phyloP scores from a whole-genome alignment of 2,329 filamentous ascomycete genomes.

The Penicillium hesseltinei region DNA sequence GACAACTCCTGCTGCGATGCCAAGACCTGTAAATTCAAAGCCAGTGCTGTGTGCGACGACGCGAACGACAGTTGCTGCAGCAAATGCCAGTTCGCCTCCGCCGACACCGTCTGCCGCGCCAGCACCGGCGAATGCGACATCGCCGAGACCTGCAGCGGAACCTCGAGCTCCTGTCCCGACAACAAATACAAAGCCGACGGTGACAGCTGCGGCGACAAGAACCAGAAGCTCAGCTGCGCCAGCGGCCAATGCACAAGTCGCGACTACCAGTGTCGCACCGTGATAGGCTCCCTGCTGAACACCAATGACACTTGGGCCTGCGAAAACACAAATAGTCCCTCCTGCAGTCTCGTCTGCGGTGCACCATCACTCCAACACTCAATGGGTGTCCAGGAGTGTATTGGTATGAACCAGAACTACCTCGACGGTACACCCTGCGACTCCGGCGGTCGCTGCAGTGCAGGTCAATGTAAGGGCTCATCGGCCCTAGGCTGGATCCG shows the following conservation, averaged over 20 bases:
- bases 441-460: constrained; percentile 73
- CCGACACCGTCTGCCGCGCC: constrained; percentile 73
- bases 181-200: constrained; percentile 71
- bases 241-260: constrained; percentile 93
- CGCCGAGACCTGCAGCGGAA: constrained; percentile 76
- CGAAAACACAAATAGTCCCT: constrained; percentile 51
- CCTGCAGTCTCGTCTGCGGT: constrained; percentile 74
- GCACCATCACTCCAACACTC: constrained; percentile 65
- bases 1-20: constrained; percentile 80
- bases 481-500: constrained; percentile 73
- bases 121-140: constrained; percentile 83
- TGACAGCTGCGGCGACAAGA: constrained; percentile 62
- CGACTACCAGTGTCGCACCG: constrained; percentile 79
- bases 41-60: constrained; percentile 69
- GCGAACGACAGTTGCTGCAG: constrained; percentile 50
- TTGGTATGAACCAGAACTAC: constrained; percentile 75
- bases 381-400: constrained; percentile 61
- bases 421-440: constrained; percentile 85
- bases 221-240: constrained; percentile 68
- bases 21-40: constrained; percentile 79
- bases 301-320: constrained; percentile 80
- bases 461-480: constrained; percentile 73
- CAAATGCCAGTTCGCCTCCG: constrained; percentile 46
- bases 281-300: constrained; percentile 72
- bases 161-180: constrained; percentile 67